These are phyloP conservation scores for Esteya vermicola DNA, from an alignment of 2,329 filamentous ascomycete species.

Conservation along the genomic window DNA sequence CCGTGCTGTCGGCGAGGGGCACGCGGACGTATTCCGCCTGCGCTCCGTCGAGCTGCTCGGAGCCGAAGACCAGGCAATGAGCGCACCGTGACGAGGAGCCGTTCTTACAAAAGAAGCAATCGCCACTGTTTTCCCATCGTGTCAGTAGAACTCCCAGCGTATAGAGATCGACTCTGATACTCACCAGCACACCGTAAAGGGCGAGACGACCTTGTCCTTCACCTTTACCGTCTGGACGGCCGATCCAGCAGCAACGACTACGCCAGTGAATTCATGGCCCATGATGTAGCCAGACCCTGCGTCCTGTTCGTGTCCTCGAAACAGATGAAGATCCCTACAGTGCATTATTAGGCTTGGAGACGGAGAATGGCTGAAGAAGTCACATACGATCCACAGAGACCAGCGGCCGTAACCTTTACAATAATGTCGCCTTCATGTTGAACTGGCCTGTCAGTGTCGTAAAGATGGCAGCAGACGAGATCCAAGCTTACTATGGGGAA, in stretches of 20 bases:
- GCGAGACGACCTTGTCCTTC: conserved; percentile 68
- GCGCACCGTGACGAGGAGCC: conserved; percentile 66
- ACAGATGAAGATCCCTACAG: conserved; percentile 79
- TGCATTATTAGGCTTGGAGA: too few relatives aligned
- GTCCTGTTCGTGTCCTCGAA: conserved; percentile 64
- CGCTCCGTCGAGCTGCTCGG: conserved; percentile 52
- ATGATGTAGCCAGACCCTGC: conserved; percentile 48
- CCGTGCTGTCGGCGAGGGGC: conserved; percentile 66
- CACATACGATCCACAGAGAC: conserved; percentile 71
- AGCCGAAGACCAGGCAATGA: conserved; percentile 58
- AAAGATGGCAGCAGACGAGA: too few relatives aligned
- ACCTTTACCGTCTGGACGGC: conserved; percentile 53
- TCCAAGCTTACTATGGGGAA: conserved; percentile 43
- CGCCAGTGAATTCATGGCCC: conserved; percentile 82
- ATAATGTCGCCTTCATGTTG: conserved; percentile 61
- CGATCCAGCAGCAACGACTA: conserved; percentile 51
- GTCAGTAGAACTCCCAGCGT: too few relatives aligned
- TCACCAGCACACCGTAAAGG: conserved; percentile 71
- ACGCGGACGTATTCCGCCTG: conserved; percentile 76
- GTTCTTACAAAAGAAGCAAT: conserved; percentile 75
- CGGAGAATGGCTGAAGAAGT: not conserved
- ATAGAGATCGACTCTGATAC: conserved; percentile 15
- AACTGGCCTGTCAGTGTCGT: conserved; percentile 24
- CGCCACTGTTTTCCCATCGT: conserved; percentile 37
- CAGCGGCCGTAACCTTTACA: conserved; percentile 70